Percentiles rank a stretch among this genome's conserved stretches.
Conservation (phyloP, 441 rosid species). For the Bocquillonia castaneifolia region DNA sequence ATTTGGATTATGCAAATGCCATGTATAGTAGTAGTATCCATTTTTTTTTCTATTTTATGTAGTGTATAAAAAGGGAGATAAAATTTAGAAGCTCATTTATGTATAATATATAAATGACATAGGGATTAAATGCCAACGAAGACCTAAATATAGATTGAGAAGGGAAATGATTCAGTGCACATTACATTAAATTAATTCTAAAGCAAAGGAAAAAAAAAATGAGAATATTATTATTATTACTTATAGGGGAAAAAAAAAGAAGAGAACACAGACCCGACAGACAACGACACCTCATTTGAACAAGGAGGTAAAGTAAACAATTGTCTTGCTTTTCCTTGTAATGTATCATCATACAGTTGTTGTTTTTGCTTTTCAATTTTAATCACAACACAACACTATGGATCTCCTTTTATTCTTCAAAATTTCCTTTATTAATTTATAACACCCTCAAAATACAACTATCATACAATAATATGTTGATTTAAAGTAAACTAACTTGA, state of each 20-base stretch:
- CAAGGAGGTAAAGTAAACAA: background rate
- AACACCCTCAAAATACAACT: no score
- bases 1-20: no score
- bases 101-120: background rate
- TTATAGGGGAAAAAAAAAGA: slow-evolving; percentile 1
- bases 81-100: background rate
- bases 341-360: background rate
- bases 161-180: background rate
- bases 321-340: background rate
- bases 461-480: no score
- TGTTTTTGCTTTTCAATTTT: no score
- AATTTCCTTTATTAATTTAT: no score
- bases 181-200: background rate
- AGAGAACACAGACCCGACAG: slow-evolving; percentile 1
- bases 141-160: background rate
- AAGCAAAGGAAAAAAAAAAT: background rate
- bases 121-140: background rate
- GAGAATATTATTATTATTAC: background rate
- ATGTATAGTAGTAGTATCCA: no score
- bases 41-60: no score
- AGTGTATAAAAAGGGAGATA: background rate
- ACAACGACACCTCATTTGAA: slow-evolving; percentile 13
- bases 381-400: no score
- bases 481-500: no score
- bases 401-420: no score